Evolutionary conservation across 2,329 filamentous ascomycete genomes (phyloP).

Genomic region (Grosmannia serpens): DNA sequence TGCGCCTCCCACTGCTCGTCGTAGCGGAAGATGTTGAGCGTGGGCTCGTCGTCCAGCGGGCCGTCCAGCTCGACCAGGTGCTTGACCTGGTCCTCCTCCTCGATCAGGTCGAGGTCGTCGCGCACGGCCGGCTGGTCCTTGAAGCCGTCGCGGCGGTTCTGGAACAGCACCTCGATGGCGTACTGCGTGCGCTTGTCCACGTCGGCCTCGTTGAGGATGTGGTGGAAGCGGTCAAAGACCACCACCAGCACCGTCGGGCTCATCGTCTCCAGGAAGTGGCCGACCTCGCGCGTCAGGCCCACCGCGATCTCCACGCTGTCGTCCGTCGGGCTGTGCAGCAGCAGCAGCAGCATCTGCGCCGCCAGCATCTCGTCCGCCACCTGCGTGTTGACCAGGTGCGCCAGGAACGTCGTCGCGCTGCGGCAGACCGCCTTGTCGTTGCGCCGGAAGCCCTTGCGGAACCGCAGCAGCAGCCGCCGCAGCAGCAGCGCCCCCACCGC

Average conservation of each 20-base stretch:
- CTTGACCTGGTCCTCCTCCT: conserved; percentile 97
- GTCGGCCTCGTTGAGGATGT: conserved; percentile 89
- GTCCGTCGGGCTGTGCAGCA: conserved; percentile 90
- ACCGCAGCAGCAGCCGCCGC: conserved; percentile 77
- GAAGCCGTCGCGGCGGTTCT: conserved; percentile 91
- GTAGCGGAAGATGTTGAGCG: conserved; percentile 90
- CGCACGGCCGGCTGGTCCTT: conserved; percentile 86
- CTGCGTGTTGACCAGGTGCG: conserved; percentile 91
- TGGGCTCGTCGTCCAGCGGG: conserved; percentile 73
- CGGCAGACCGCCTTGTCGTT: conserved; percentile 96
- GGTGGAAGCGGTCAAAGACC: conserved; percentile 92
- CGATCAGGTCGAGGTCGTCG: conserved; percentile 88
- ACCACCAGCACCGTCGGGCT: conserved; percentile 74
- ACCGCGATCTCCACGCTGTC: conserved; percentile 98
- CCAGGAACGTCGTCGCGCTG: conserved; percentile 86
- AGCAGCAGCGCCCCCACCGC: conserved; percentile 87
- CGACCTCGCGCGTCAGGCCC: conserved; percentile 82
- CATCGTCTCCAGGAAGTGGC: conserved; percentile 93
- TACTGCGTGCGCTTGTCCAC: conserved; percentile 99
- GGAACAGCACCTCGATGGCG: conserved; percentile 96
- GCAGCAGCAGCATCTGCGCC: conserved; percentile 81
- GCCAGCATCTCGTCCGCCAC: conserved; percentile 89
- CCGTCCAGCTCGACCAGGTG: conserved; percentile 76
- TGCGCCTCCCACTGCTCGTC: conserved; percentile 84
- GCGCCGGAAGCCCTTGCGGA: conserved; percentile 87